Evolutionary conservation across 805 yeast genomes (phyloP).

Genomic region (Wickerhamiella shivajii): DNA sequence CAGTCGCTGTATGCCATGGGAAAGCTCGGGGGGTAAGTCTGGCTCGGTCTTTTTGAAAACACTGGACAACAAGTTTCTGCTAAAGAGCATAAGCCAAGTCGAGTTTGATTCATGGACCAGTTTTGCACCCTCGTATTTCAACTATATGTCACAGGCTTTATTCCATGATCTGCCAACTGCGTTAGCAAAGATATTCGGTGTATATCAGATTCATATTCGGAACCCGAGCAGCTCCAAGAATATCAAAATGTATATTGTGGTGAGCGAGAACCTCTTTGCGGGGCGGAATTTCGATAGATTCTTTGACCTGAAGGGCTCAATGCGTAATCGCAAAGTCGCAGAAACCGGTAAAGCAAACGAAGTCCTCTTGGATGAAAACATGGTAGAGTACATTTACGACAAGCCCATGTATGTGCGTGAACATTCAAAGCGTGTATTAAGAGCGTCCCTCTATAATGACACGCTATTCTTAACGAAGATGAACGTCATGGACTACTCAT

Average conservation of each 20-base stretch:
- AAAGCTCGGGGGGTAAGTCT: conserved; percentile 90
- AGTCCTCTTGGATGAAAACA: conserved; percentile 87
- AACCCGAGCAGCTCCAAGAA: conserved; percentile 62
- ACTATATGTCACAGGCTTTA: conserved; percentile 86
- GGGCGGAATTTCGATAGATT: conserved; percentile 68
- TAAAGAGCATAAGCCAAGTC: conserved; percentile 74
- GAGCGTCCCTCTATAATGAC: conserved; percentile 91
- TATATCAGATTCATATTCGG: conserved; percentile 82
- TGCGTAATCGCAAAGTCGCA: conserved; percentile 92
- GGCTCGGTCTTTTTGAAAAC: conserved; percentile 92
- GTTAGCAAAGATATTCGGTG: conserved; percentile 86
- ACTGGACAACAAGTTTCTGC: conserved; percentile 72
- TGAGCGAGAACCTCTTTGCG: conserved; percentile 91
- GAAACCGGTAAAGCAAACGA: conserved; percentile 94
- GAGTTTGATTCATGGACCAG: conserved; percentile 89
- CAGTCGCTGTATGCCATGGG: conserved; percentile 90
- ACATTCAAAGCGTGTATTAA: conserved; percentile 67
- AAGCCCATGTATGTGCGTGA: conserved; percentile 89
- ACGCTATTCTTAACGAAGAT: conserved; percentile 85
- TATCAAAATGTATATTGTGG: conserved; percentile 76
- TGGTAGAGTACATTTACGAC: conserved; percentile 96
- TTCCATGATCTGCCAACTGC: conserved; percentile 93
- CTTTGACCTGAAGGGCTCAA: conserved; percentile 93
- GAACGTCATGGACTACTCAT: conserved; percentile 97
- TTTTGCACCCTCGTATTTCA: conserved; percentile 93